phyloP scores from a whole-genome alignment of 495 filamentous ascomycete genomes.

The Hamigera avellanea region DNA sequence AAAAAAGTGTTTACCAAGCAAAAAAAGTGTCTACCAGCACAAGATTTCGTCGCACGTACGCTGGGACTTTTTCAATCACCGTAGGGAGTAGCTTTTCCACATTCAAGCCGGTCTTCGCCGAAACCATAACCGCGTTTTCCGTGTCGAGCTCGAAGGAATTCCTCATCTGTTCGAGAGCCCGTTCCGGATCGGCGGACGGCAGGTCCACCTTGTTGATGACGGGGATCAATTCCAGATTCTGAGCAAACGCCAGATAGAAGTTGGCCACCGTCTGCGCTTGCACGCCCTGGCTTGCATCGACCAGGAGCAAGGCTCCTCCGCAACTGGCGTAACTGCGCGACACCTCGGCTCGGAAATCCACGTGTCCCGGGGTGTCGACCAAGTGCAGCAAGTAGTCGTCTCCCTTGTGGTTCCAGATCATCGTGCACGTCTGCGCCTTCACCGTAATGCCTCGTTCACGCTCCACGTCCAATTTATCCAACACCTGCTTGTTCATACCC shows the following conservation, averaged over 20 bases:
- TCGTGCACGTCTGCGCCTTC: constrained; percentile 96
- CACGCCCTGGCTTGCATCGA: constrained; percentile 87
- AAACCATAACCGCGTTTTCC: constrained; percentile 69
- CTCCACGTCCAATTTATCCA: constrained; percentile 96
- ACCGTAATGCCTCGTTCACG: constrained; percentile 94
- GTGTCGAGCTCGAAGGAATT: constrained; percentile 81
- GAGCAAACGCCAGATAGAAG: constrained; percentile 92
- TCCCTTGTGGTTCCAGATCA: constrained; percentile 82
- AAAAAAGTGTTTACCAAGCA: background rate
- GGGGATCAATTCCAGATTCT: constrained; percentile 75
- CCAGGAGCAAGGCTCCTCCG: constrained; percentile 82
- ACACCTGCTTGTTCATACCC: constrained; percentile 84
- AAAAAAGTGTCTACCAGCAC: background rate
- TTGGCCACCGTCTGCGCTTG: constrained; percentile 96
- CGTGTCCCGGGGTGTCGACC: constrained; percentile 94
- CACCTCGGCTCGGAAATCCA: constrained; percentile 94
- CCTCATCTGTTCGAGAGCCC: constrained; percentile 76
- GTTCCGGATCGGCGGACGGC: constrained; percentile 69
- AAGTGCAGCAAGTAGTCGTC: constrained; percentile 88
- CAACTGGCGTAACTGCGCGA: constrained; percentile 90
- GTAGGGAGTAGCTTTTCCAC: constrained; percentile 69
- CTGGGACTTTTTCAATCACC: constrained; percentile 75
- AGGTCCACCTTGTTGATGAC: constrained; percentile 96
- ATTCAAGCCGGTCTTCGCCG: constrained; percentile 87
- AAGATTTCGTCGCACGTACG: constrained; percentile 32